Base-by-base conservation (phyloP, 1,284 basidiomycete species). In the Kalmanozyma brasiliensis region DNA sequence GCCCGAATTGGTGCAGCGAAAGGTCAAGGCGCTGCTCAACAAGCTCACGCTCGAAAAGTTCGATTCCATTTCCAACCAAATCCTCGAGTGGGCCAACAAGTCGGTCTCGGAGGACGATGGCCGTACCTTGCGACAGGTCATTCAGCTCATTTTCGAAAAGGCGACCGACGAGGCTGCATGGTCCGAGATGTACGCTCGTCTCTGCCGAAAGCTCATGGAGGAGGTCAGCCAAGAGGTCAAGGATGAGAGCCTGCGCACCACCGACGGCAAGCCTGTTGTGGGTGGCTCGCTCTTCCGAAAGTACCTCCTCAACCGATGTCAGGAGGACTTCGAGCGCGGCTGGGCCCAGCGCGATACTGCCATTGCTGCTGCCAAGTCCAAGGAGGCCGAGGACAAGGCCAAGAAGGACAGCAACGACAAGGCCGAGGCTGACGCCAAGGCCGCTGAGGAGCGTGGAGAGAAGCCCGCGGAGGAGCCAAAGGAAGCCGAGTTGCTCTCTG, bases 1-100 rank as follows among this genome's bases (percentile, higher is more conserved):
- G 4, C 89, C 91, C 0, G 90, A 91, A 74, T 84, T 90, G 71
- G 92, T 97, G 30, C 92, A 95, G 78, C 89, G 93, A 61, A 97
- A 96, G 85, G 94, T 98, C 85, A 94, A 93, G 84, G 86, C 85
- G 49, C 84, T 97, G 64, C 89, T 98, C 79, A 98, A 98, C 88
- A 97, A 95, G 85, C 88, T 98, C 45, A 95, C 94, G 1, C 90
- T 94, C 87, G 93, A 97, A 85, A 93, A 92, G 82, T 98, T 98
- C 86, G 93, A 95, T 75, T 90, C 91, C 8, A 96, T 98, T 78
- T 94, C 91, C 6, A 87, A 90, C 77, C 92, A 96, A 84, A 93
- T 97, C 79, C 90, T 97, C 70, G 85, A 87, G 17, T 97, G 91
- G 91, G 94, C 93, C 40, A 96, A 98, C 87, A 93, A 89, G 85